phyloP scores from a whole-genome alignment of 495 filamentous ascomycete species.

The Bryoglossum gracile region DNA sequence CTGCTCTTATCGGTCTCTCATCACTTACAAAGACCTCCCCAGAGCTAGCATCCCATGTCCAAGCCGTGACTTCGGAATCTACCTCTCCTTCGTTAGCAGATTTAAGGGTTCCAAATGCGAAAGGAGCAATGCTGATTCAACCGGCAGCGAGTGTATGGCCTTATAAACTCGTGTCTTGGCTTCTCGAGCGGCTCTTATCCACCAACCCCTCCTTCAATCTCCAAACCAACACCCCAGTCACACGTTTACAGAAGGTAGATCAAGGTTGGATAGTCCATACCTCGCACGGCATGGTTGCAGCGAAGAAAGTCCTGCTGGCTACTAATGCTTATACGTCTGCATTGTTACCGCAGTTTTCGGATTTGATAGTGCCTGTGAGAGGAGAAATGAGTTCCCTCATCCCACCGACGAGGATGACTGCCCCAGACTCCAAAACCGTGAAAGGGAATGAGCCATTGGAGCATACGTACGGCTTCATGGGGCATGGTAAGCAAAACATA shows the following conservation, averaged over 20 bases:
- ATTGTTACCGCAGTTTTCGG: constrained; percentile 59
- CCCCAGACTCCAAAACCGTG: constrained; percentile 8
- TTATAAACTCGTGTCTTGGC: constrained; percentile 65
- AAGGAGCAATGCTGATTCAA: constrained; percentile 40
- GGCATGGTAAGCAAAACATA: constrained; percentile 31
- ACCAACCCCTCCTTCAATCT: constrained; percentile 48
- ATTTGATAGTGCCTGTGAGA: constrained; percentile 68
- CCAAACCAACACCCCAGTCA: constrained; percentile 67
- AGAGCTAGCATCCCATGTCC: constrained; percentile 33
- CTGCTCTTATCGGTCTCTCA: constrained; percentile 35
- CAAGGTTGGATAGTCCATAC: constrained; percentile 51
- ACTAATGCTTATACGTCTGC: constrained; percentile 75
- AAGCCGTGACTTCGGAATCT: constrained; percentile 20
- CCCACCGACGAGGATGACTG: constrained; percentile 36
- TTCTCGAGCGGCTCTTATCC: constrained; percentile 50
- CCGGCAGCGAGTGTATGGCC: constrained; percentile 59
- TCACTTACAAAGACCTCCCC: constrained; percentile 41
- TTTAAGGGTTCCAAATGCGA: constrained; percentile 19
- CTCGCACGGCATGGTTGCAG: constrained; percentile 48
- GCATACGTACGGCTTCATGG: constrained; percentile 48
- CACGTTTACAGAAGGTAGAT: constrained; percentile 29
- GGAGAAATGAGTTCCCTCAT: constrained; percentile 66
- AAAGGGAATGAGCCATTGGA: too few relatives aligned
- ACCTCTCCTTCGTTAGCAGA: constrained; percentile 19
- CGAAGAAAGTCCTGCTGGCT: constrained; percentile 60